Evolutionary conservation across 2,329 filamentous ascomycete genomes (phyloP).

Genomic region (Aspergillus versicolor): DNA sequence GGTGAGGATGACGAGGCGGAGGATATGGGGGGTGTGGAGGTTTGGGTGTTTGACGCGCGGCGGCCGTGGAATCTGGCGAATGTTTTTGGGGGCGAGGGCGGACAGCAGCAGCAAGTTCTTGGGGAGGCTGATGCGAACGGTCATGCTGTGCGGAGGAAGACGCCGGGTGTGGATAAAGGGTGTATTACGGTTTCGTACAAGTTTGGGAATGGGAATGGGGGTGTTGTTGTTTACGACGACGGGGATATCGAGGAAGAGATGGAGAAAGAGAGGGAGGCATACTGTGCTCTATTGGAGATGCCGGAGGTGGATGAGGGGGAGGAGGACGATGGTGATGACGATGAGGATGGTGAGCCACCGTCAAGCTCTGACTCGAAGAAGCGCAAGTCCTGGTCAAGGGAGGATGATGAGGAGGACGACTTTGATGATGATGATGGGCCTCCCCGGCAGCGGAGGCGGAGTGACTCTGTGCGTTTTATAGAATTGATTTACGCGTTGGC

Average conservation of each 20-base stretch:
- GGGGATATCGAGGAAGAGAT: slow-evolving; percentile 90
- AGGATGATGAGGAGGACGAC: slow-evolving; percentile 64
- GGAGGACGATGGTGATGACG: slow-evolving; percentile 62
- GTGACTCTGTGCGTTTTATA: slow-evolving; percentile 68
- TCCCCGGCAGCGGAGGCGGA: slow-evolving; percentile 76
- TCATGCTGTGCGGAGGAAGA: slow-evolving; percentile 46
- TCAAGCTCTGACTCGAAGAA: slow-evolving; percentile 56
- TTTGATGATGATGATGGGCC: slow-evolving; percentile 70
- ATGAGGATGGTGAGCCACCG: slow-evolving; percentile 53
- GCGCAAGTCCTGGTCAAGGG: slow-evolving; percentile 75
- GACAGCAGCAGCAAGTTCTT: slow-evolving; percentile 51
- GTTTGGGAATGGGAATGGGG: slow-evolving; percentile 66
- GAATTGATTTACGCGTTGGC: not conserved
- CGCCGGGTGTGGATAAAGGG: slow-evolving; percentile 69
- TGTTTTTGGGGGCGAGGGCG: slow-evolving; percentile 75
- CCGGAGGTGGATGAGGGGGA: slow-evolving; percentile 79
- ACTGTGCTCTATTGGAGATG: slow-evolving; percentile 84
- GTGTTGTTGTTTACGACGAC: slow-evolving; percentile 92
- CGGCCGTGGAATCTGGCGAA: slow-evolving; percentile 94
- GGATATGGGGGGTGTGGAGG: slow-evolving; percentile 78
- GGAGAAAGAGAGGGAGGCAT: slow-evolving; percentile 72
- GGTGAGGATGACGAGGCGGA: slow-evolving; percentile 60
- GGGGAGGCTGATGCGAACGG: slow-evolving; percentile 36
- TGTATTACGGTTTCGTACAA: slow-evolving; percentile 70
- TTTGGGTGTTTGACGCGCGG: slow-evolving; percentile 91